Percentiles rank a stretch among this genome's conserved stretches.
Evolutionary conservation across 73 alveolate species (phyloP).

Genomic region (Paramecium pentaurelia): DNA sequence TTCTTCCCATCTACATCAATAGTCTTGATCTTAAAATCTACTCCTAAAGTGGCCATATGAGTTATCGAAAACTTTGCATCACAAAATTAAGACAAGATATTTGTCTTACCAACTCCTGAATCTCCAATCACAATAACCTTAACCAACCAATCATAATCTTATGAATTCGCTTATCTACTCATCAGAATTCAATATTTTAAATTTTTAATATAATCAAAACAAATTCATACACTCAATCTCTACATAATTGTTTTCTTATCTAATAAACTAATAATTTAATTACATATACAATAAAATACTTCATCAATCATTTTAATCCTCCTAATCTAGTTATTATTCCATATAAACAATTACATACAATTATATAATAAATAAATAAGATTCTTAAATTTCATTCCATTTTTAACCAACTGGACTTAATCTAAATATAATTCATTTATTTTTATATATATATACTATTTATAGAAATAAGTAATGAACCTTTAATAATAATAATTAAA

Average conservation of each 20-base stretch:
- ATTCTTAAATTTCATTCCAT: too few relatives aligned
- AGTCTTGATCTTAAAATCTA: conserved; percentile 65
- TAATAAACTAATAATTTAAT: neutral
- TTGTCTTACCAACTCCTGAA: conserved; percentile 67
- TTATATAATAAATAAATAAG: too few relatives aligned
- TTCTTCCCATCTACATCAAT: conserved; percentile 63
- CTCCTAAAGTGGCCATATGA: conserved; percentile 67
- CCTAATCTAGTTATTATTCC: too few relatives aligned
- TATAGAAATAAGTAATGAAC: too few relatives aligned
- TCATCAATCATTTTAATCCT: neutral
- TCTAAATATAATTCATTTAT: neutral
- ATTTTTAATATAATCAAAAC: neutral
- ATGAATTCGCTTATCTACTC: neutral
- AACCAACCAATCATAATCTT: conserved; percentile 58
- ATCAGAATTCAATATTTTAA: conserved; percentile 11
- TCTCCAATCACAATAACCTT: conserved; percentile 65
- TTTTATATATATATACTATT: too few relatives aligned
- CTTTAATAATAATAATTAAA: too few relatives aligned
- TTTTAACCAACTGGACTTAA: neutral
- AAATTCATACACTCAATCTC: neutral
- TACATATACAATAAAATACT: too few relatives aligned
- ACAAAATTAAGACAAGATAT: conserved; percentile 58
- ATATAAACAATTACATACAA: too few relatives aligned
- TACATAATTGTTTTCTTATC: neutral
- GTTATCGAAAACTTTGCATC: conserved; percentile 62